Evolutionary conservation across 2,329 filamentous ascomycete genomes (phyloP), one percentile per base, ranked within the genome.

Genomic region (Gyromitra esculenta): DNA sequence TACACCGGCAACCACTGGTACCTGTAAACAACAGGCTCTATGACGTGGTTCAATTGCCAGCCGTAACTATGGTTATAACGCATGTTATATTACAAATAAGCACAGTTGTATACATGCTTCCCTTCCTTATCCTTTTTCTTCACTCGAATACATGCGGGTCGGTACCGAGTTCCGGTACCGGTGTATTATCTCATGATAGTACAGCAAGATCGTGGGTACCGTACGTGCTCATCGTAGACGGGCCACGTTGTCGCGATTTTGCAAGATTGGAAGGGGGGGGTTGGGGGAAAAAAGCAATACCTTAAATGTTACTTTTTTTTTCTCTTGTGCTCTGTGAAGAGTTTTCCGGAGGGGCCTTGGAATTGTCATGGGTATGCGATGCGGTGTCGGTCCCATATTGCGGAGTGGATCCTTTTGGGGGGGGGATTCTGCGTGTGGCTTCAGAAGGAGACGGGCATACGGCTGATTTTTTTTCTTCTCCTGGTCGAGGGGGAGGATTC

Each of bases 31-130:
- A 43, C n/a, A 11, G 54, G 35, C 68, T 39, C 56, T 50, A 50
- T 75, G 72, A 75, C 72, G 72, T 75, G 65, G 72, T 75, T 75
- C 65, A 57, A n/a, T 6, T 64, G 50, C 50, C 25, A 54, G 25
- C 8, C 37, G 45, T 57, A 54, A 6, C 48, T 62, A 15, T 39
- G 6, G 64, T 18, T 50, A 60, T 48, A 45, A 59, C 39, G 15
- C 52, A 7, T 9, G 52, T 48, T 50, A 21, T 21, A 69, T 59
- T 57, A 52, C 54, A 15, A 35, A 60, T 25, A 3, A 37, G 48
- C 48, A 59, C n/a, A 41, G 6, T 54, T 62, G 54, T 67, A 25
- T 57, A 56, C 59, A 21, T 56, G 37, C 43, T 57, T 75, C 65
- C 25, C 25, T 75, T 69, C 56, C 72, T 48, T 69, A 56, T 48